Evolutionary conservation across 2,329 filamentous ascomycete genomes (phyloP), one percentile per base, ranked within the genome.

Genomic region (Xylariomycetidae sp.): DNA sequence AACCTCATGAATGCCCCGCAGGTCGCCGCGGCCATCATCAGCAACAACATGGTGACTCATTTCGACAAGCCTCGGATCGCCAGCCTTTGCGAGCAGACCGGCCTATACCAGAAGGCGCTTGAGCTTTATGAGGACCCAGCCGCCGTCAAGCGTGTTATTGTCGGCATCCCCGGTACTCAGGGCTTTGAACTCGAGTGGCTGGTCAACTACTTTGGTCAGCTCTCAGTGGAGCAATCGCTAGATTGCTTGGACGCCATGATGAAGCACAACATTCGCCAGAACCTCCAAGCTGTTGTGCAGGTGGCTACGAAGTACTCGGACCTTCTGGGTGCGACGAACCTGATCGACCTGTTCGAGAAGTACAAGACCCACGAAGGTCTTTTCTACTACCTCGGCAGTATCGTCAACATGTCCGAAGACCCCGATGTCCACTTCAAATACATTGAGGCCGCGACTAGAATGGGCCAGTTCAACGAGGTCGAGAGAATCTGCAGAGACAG

Each of bases 351-450:
- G 6, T 83, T 98, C 32, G 92, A 98, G 68, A 95, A 94, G 70
- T 94, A 96, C 68, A 89, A 92, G 62, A 96, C 92, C 22, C 82
- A 87, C 4, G 92, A 98, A 62, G 92, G 92, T 58, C 79, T 98
- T 4, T 98, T 92, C 75, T 95, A 95, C 70, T 98, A 95, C 65
- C 79, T 98, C 12, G 92, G 92, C 41, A 95, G 89, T 58, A 93
- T 98, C 49, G 90, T 98, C 63, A 98, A 98, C 59, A 71, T 98
- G 29, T 94, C 86, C 37, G 87, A 96, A 60, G 92, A 96, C 51
- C 74, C 84, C 15, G 92, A 98, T 57, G 92, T 98, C 19, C 85
- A 92, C 58, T 98, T 95, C 79, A 98, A 98, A 72, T 98, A 98
- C 63, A 95, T 98, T 39, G 90, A 98, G 65, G 88, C 92, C 35